These are phyloP conservation scores for Rhizopogon vinicolor DNA, from an alignment of 768 basidiomycete genomes.

Conservation along the genomic window DNA sequence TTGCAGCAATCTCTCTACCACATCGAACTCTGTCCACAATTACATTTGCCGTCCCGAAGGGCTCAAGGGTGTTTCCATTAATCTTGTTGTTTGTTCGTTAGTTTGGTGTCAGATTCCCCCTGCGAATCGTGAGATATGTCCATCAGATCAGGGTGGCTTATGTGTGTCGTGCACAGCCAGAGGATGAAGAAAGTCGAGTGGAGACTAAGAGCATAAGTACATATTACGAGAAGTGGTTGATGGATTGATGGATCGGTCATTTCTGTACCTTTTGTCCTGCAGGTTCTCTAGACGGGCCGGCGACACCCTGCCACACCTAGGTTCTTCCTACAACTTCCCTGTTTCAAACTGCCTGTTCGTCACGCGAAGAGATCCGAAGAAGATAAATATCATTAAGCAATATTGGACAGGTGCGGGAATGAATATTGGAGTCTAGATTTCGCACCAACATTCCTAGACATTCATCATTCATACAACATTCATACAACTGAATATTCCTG, in stretches of 20 bases:
- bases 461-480: background rate
- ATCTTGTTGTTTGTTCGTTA: constrained; percentile 2
- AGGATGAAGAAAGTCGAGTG: background rate
- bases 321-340: constrained; percentile 1
- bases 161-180: constrained; percentile 10
- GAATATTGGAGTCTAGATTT: no score
- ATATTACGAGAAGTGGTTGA: background rate
- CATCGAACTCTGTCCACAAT: constrained; percentile 35
- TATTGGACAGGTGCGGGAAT: background rate
- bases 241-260: background rate
- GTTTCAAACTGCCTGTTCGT: background rate
- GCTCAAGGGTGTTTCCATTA: constrained; percentile 23
- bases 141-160: constrained; percentile 3
- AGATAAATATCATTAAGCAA: background rate
- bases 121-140: constrained; percentile 2
- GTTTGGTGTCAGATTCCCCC: constrained; percentile 8
- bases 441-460: no score
- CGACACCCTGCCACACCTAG: no score
- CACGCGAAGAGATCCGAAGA: background rate
- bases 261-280: background rate
- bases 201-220: background rate
- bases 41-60: constrained; percentile 26
- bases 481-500: background rate
- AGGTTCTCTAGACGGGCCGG: background rate
- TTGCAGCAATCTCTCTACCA: constrained; percentile 39